phyloP scores from a whole-genome alignment of 805 yeast species.

The Candida morakotiae region DNA sequence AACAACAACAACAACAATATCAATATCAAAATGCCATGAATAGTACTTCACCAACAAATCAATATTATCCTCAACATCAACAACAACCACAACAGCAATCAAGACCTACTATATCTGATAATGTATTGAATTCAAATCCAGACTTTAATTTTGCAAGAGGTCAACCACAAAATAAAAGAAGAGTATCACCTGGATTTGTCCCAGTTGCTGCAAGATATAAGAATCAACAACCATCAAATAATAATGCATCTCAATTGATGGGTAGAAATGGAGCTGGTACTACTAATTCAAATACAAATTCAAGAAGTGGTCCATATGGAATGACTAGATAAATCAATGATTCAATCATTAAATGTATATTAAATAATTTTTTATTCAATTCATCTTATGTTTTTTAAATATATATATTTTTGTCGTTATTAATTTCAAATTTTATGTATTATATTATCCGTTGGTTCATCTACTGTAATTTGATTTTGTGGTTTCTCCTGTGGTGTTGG shows the following conservation, averaged over 20 bases:
- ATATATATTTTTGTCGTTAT: neutral
- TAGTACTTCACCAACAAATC: slow-evolving; percentile 8
- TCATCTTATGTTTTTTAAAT: slow-evolving; percentile 3
- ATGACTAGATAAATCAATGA: slow-evolving; percentile 6
- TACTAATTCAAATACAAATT: neutral
- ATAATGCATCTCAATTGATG: slow-evolving; percentile 6
- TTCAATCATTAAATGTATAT: slow-evolving; percentile 1
- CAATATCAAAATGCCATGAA: slow-evolving; percentile 14
- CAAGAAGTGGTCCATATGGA: slow-evolving; percentile 23
- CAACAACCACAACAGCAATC: slow-evolving; percentile 16
- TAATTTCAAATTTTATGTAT: neutral
- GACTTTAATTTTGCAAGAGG: slow-evolving; percentile 26
- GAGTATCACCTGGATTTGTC: slow-evolving; percentile 17
- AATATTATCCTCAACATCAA: slow-evolving; percentile 1
- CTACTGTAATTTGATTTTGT: neutral
- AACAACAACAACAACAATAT: slow-evolving; percentile 12
- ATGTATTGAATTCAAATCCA: slow-evolving; percentile 35
- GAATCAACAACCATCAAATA: neutral
- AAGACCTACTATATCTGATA: slow-evolving; percentile 33
- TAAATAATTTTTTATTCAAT: slow-evolving; percentile 29
- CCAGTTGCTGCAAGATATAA: slow-evolving; percentile 17
- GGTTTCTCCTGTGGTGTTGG: slow-evolving; percentile 19
- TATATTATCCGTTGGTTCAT: neutral
- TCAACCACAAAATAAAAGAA: slow-evolving; percentile 23
- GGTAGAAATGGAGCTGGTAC: slow-evolving; percentile 6